Percentiles rank a stretch among this genome's conserved stretches.
These are phyloP conservation scores for Phytophthora podocarpi DNA, from an alignment of 352 stramenopile genomes.

Conservation along the genomic window DNA sequence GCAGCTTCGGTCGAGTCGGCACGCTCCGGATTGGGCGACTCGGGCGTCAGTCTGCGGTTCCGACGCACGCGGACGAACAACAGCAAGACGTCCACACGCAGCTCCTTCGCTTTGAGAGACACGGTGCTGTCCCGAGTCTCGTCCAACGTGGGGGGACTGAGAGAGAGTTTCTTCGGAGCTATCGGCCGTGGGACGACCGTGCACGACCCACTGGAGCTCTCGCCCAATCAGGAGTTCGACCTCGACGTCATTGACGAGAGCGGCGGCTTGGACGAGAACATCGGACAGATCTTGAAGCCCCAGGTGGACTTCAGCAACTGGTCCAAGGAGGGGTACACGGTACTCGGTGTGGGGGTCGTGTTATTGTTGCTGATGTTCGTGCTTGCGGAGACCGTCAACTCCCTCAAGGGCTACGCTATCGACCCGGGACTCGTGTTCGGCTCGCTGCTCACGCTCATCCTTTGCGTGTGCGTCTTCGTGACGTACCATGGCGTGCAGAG, in stretches of 20 bases:
- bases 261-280: conserved; percentile 61
- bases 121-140: conserved; percentile 50
- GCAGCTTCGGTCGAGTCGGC: conserved; percentile 12
- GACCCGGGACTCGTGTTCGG: conserved; percentile 77
- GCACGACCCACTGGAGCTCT: conserved; percentile 65
- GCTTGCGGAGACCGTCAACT: conserved; percentile 38
- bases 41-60: conserved; percentile 31
- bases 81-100: conserved; percentile 45
- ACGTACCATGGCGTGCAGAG: conserved; percentile 80
- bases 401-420: conserved; percentile 88
- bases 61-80: conserved; percentile 27
- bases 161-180: conserved; percentile 71
- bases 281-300: conserved; percentile 63
- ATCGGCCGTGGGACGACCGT: conserved; percentile 22
- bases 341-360: conserved; percentile 45
- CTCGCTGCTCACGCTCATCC: conserved; percentile 72
- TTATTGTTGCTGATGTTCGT: conserved; percentile 49
- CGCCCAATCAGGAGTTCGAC: conserved; percentile 71
- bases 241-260: conserved; percentile 80
- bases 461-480: conserved; percentile 74
- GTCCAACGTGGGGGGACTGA: conserved; percentile 41
- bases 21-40: conserved; percentile 23
- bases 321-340: conserved; percentile 53
- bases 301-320: conserved; percentile 48
- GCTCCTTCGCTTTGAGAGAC: conserved; percentile 40